Base-by-base conservation (phyloP, 805 yeast genomes). In the Hanseniaspora opuntiae region DNA sequence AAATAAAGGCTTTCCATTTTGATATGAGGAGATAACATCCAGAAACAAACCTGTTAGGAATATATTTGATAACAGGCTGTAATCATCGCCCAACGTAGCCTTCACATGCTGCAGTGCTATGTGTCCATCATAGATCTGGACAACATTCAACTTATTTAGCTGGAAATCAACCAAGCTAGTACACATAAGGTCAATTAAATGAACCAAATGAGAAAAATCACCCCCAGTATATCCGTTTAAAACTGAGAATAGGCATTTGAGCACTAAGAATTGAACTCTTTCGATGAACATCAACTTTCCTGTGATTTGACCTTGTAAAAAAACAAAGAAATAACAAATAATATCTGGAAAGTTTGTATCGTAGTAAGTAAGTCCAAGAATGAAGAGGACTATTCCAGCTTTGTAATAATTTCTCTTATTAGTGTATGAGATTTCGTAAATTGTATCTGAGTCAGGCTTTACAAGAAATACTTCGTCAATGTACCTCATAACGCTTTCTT, bases 221-320 rank as follows among this genome's bases (percentile, higher is more conserved):
- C 62, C 62, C 11, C 62, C 65, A n/a, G 58, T 52, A 32, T 46
- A 45, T 4, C 57, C 55, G 32, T 45, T 41, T 17, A 41, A 16
- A 40, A 53, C 39, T 7, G 44, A 37, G 30, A 46, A 47, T 24
- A 65, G 45, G 44, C 55, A 55, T 25, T 61, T 48, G n/a, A 65
- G 49, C 19, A 65, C 37, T 9, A 64, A 47, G 40, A 59, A 60
- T 50, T 65, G 69, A 0, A 62, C 59, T 25, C 62, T 59, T 47
- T 67, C 69, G 7, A 65, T 32, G 41, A 56, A 66, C 52, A 57
- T 61, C 11, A 56, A 56, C 46, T 67, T 67, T 1, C 60, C 59
- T 7, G 65, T 58, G 7, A 59, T 39, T 20, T 61, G 58, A 2
- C 70, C 70, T n/a, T 57, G 54, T 35, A 67, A 40, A 45, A 56